Evolutionary conservation across 139 green algal species (phyloP).

Genomic region (Chlamydomonas incerta): DNA sequence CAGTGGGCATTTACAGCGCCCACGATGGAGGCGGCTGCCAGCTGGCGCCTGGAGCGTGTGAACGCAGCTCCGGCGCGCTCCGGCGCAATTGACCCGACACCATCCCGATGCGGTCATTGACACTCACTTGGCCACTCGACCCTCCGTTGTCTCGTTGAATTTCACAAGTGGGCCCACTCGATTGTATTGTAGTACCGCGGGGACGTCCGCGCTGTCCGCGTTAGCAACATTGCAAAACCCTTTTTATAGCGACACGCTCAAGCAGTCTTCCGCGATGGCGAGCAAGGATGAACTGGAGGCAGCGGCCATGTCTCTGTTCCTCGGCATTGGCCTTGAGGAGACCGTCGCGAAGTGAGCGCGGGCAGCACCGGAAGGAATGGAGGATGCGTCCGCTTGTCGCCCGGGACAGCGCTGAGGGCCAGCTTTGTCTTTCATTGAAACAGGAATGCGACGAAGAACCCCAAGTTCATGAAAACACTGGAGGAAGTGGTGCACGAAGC

Average conservation of each 20-base stretch:
- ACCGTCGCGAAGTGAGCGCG: slow-evolving; percentile 76
- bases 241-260: no score
- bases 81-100: no score
- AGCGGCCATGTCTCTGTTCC: slow-evolving; percentile 66
- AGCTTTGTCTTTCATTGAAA: background rate
- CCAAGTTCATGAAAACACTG: slow-evolving; percentile 80
- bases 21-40: no score
- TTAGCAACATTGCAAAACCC: no score
- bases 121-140: no score
- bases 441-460: slow-evolving; percentile 82
- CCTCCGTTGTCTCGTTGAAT: no score
- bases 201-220: no score
- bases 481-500: slow-evolving; percentile 82
- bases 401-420: background rate
- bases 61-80: no score
- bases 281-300: slow-evolving; percentile 57
- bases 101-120: no score
- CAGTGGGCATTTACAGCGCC: no score
- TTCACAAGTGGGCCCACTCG: background rate
- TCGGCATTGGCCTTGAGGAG: slow-evolving; percentile 75
- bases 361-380: background rate
- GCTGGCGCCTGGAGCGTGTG: no score
- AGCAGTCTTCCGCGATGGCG: slow-evolving; percentile 1
- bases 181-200: no score
- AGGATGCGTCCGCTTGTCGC: background rate